Base-by-base conservation (phyloP, 78 protist genomes). In the Polysphondylium violaceum region DNA sequence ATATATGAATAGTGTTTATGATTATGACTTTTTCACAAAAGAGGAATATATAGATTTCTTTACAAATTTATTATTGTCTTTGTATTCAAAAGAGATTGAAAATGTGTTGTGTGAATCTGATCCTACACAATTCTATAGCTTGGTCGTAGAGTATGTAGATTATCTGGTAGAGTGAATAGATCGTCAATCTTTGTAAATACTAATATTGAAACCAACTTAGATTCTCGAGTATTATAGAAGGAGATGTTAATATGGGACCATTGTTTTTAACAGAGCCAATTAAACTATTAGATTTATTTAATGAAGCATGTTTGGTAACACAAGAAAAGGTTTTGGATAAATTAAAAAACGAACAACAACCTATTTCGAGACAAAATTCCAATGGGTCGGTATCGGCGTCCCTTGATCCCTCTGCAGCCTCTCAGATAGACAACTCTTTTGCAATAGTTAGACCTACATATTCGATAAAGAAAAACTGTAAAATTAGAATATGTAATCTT, bases 211-310 rank as follows among this genome's bases (percentile, higher is more conserved):
- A n/a, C 50, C 5, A 72, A 31, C 2, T 43, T 16, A 83, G 91
- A 59, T 83, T 83, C 59, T 64, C 79, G 27, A 59, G 38, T 41
- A 83, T 83, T 43, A 23, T 83, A 17, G 91, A 83, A 59, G 91
- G 91, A 59, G 79, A 69, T 59, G 91, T 69, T 3, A 67, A 67
- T 43, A 55, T 83, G 67, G 91, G 91, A 31, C 77, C 91, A 41
- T 41, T 83, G 23, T 69, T 83, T 44, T 58, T 83, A 67, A 58
- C 91, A 33, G 74, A 83, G 40, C 91, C 91, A 29, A 56, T 36
- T 11, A 83, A 69, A 58, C 11, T 83, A 44, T 58, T 83, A 44
- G 81, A 77, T 55, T 29, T 83, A 17, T 83, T 83, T 29, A 69
- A 83, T 43, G 91, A 67, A 69, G 56, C 76, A 43, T 56, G 67